These are phyloP conservation scores for Leptodermis oblonga DNA, from an alignment of 257 asterid genomes.

Conservation along the genomic window DNA sequence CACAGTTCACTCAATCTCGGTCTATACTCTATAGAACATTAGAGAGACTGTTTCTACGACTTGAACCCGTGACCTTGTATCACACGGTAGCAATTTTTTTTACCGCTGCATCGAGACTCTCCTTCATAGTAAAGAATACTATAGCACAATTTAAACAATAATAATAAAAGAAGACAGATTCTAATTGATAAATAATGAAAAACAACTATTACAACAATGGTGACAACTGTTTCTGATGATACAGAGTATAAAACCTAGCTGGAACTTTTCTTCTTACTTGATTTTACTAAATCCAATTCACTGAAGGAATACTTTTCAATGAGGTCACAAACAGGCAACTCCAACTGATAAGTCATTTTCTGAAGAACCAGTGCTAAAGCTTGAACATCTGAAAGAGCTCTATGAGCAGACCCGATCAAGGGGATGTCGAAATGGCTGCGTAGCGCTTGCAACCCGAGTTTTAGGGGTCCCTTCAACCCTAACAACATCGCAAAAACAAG, in stretches of 20 bases:
- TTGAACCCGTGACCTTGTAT: too few relatives aligned
- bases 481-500: slow-evolving; percentile 15
- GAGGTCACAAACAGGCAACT: slow-evolving; percentile 44
- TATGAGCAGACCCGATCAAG: slow-evolving; percentile 58
- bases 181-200: neutral
- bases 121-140: too few relatives aligned
- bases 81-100: too few relatives aligned
- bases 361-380: slow-evolving; percentile 62
- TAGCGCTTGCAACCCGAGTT: slow-evolving; percentile 49
- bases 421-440: slow-evolving; percentile 55
- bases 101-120: too few relatives aligned
- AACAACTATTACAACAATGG: slow-evolving; percentile 5
- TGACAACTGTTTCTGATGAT: neutral
- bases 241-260: slow-evolving; percentile 7
- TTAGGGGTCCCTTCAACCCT: slow-evolving; percentile 48
- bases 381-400: slow-evolving; percentile 81
- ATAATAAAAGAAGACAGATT: neutral
- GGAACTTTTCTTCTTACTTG: slow-evolving; percentile 33
- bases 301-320: slow-evolving; percentile 47
- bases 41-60: too few relatives aligned
- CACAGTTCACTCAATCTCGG: too few relatives aligned
- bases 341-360: slow-evolving; percentile 55
- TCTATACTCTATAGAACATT: too few relatives aligned
- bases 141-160: too few relatives aligned
- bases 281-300: slow-evolving; percentile 20